Evolutionary conservation across 352 stramenopile genomes (phyloP), one percentile per base, ranked within the genome.

Genomic region (Phytophthora hibernalis): DNA sequence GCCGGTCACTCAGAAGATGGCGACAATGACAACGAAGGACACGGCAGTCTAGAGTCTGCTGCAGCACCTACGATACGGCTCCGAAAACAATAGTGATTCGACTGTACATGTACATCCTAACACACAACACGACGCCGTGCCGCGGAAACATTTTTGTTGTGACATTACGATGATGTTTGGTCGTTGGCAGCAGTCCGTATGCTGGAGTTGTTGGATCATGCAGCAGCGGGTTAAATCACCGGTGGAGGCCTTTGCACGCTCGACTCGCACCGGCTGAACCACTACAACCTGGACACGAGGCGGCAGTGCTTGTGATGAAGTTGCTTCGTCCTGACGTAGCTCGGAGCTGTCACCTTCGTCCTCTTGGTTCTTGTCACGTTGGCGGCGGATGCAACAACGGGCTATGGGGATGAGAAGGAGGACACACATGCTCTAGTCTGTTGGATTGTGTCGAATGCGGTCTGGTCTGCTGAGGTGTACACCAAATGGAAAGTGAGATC

Each of bases 401-500:
- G 57, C 20, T 4, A 67, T 11, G 3, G 50, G 18, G 54, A 51
- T 43, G 35, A 62, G 18, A 9, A 72, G 44, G 13, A 68, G 9
- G 21, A 72, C 9, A 24, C 48, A 65, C 62, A 70, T 70, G 37
- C 5, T 40, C 5, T 22, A n/a, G 37, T 31, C 5, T n/a, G 16
- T 26, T 54, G 40, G 9, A 6, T 51, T 21, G 31, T n/a, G 22
- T 22, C n/a, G n/a, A 42, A 38, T 33, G 3, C 20, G 22, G 31
- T 31, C 13, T 60, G 22, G 31, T 31, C 13, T 60, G 12, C 15
- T 30, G 22, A 11, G 13, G n/a, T n/a, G n/a, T 18, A 28, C 5
- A 37, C 21, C 2, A 26, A 61, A 71, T 16, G 16, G 31, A 57
- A 66, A 66, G 35, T 71, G 49, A 66, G 20, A 1, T 40, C 12